Percentiles rank a stretch among this genome's conserved stretches.
Evolutionary conservation across 805 yeast genomes (phyloP).

Genomic region (Candida qinlingensis): DNA sequence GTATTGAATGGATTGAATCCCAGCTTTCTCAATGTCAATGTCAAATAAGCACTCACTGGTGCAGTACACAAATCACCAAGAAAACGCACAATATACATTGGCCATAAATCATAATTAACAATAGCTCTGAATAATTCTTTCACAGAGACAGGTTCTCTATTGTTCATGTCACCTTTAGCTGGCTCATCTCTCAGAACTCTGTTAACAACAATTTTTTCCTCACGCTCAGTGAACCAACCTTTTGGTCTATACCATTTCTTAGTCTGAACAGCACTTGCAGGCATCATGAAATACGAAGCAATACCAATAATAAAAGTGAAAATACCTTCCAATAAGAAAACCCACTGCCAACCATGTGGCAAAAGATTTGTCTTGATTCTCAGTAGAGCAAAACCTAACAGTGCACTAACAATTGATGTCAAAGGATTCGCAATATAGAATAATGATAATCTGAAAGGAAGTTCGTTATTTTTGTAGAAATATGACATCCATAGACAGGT

Average conservation of each 20-base stretch:
- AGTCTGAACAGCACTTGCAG: conserved; percentile 50
- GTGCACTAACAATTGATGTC: conserved; percentile 40
- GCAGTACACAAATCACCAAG: conserved; percentile 31
- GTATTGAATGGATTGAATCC: conserved; percentile 49
- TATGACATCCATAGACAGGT: conserved; percentile 58
- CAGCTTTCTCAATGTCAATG: conserved; percentile 40
- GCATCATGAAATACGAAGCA: conserved; percentile 43
- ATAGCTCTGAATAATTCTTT: conserved; percentile 36
- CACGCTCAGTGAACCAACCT: conserved; percentile 49
- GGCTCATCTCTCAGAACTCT: conserved; percentile 61
- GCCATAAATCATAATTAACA: conserved; percentile 50
- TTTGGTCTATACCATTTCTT: conserved; percentile 42
- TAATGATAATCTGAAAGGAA: conserved; percentile 51
- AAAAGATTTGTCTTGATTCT: conserved; percentile 41
- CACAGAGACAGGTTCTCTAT: conserved; percentile 45
- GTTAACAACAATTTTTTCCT: conserved; percentile 53
- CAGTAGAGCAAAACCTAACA: conserved; percentile 50
- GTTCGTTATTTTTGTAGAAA: conserved; percentile 55
- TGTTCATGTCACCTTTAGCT: conserved; percentile 57
- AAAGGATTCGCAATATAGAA: conserved; percentile 55
- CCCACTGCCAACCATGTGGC: conserved; percentile 38
- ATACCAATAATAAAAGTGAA: conserved; percentile 51
- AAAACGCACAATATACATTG: conserved; percentile 45
- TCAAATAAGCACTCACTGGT: conserved; percentile 34
- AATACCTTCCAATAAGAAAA: conserved; percentile 60